A percentile compares a stretch with the other conserved stretches of the same genome.
Evolutionary conservation across 2,329 filamentous ascomycete genomes (phyloP).

Genomic region (Colletotrichum noveboracense): DNA sequence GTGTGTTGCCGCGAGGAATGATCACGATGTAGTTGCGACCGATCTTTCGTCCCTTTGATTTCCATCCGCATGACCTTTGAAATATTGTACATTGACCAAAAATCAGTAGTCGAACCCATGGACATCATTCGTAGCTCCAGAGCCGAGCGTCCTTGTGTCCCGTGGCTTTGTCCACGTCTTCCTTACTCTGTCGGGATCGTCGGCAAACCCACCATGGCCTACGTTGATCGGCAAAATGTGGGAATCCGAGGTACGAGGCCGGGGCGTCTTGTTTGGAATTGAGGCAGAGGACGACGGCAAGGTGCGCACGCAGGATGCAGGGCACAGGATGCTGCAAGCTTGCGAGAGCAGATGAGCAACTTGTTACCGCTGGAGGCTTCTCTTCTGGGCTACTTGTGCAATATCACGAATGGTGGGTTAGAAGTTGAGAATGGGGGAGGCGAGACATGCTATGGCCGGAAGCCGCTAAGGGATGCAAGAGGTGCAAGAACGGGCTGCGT

Average conservation of each 20-base stretch:
- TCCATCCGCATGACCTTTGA: neutral
- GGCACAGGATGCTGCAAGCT: neutral
- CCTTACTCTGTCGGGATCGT: neutral
- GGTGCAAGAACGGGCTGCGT: neutral
- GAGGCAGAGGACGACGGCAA: neutral
- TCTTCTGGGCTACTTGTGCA: neutral
- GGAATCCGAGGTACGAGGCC: neutral
- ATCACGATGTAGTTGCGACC: neutral
- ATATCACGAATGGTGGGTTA: neutral
- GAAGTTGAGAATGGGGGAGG: neutral
- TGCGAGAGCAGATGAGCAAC: neutral
- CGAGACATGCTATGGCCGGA: neutral
- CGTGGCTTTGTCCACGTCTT: neutral
- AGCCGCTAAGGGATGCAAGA: neutral
- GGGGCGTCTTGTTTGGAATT: neutral
- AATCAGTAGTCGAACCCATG: neutral
- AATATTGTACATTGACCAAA: neutral
- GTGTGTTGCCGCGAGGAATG: neutral
- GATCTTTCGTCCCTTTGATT: neutral
- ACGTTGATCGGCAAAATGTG: neutral
- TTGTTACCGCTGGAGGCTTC: neutral
- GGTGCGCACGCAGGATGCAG: neutral
- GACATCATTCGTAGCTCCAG: neutral
- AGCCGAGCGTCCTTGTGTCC: neutral
- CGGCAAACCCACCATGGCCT: neutral